These are phyloP conservation scores for Arthroderma sp. DNA, from an alignment of 2,329 filamentous ascomycete genomes.

Conservation along the genomic window DNA sequence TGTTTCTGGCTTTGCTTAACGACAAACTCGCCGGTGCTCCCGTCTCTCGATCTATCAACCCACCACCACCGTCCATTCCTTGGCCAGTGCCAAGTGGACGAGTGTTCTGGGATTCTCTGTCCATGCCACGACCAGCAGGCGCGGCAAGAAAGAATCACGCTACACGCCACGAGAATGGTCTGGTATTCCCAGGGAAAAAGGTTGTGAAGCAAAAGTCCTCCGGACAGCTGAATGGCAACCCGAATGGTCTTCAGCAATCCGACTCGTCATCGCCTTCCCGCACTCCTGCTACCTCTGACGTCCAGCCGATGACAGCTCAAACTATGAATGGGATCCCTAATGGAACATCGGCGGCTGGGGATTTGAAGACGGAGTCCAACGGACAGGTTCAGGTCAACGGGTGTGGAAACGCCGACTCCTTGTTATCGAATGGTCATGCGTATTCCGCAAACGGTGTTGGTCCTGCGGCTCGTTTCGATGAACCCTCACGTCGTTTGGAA, in stretches of 20 bases:
- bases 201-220: conserved; percentile 46
- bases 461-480: conserved; percentile 10
- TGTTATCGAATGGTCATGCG: conserved; percentile 24
- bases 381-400: conserved; percentile 24
- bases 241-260: conserved; percentile 29
- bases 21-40: too few relatives aligned
- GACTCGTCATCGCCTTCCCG: conserved; percentile 27
- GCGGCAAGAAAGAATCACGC: conserved; percentile 49
- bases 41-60: neutral
- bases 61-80: conserved; percentile 32
- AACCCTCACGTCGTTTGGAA: conserved; percentile 21
- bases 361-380: conserved; percentile 22
- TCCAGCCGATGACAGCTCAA: conserved; percentile 14
- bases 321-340: conserved; percentile 16
- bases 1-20: too few relatives aligned
- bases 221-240: conserved; percentile 40
- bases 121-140: conserved; percentile 38
- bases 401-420: conserved; percentile 21
- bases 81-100: conserved; percentile 37
- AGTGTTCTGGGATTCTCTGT: conserved; percentile 30
- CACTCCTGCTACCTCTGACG: conserved; percentile 24
- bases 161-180: conserved; percentile 73
- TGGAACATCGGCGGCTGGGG: conserved; percentile 15
- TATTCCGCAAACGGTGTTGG: conserved; percentile 22
- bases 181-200: conserved; percentile 65